Base-by-base conservation (phyloP, 2,329 filamentous ascomycete genomes). In the Ascochyta pisi region DNA sequence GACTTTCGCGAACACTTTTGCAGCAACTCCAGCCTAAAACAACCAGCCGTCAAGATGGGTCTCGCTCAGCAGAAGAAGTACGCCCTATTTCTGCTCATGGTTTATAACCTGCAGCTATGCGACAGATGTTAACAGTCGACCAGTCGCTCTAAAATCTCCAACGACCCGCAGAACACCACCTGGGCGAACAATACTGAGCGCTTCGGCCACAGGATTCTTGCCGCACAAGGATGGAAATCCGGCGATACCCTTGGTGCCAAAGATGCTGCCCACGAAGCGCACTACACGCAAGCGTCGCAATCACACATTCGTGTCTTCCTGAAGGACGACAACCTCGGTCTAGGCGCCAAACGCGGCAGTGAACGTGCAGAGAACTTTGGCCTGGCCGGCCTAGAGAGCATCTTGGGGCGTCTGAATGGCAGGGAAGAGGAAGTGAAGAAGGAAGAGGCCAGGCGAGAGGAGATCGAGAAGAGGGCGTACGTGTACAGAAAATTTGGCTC, bases 81-180 rank as follows among this genome's bases (percentile, higher is more conserved):
- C 73, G 53, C n/a, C 10, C 19, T 13, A 31, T 31, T 31, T 5
- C 10, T 31, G 12, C 8, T 31, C 6, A 31, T 15, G 12, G 13
- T 13, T 6, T 31, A 6, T 12, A 31, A 47, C 24, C 23, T 45
- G 9, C 26, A 45, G 19, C 31, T 33, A n/a, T 15, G 13, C 5
- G 4, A 37, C 37, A 43, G 24, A 31, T 39, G 34, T 59, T 68
- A 63, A 68, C 54, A 19, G 31, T 23, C 50, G 26, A 57, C 63
- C 65, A 86, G 84, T 67, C 81, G 79, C 66, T 82, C 82, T 43
- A 96, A 94, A 79, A 87, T 98, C 71, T 89, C 89, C 64, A 84
- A 89, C 73, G 95, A 99, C 77, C 95, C 95, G 7, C 97, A 98
- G 79, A 99, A 98, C 77, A 96, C 91, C 43, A 87, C 86, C 83